Conservation (phyloP, 1,139 yeast genomes). For the Blastobotrys malaysiensis region DNA sequence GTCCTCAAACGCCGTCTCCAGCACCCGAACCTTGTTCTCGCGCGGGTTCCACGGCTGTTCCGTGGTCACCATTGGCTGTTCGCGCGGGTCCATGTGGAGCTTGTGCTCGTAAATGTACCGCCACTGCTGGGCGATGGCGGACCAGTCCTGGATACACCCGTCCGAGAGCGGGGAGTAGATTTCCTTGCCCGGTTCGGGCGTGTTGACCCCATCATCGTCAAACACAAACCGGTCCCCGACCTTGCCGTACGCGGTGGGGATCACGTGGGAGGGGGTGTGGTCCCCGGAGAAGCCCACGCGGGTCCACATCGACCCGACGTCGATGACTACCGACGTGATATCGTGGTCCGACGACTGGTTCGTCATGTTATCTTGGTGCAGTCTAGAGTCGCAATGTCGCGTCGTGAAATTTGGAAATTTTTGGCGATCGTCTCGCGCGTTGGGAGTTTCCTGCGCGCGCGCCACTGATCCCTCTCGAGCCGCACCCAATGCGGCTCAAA, state of each 20-base stretch:
- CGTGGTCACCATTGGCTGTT: constrained; percentile 73
- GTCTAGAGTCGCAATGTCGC: background rate
- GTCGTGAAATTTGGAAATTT: background rate
- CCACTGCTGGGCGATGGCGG: constrained; percentile 39
- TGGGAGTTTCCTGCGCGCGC: background rate
- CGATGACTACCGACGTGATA: constrained; percentile 84
- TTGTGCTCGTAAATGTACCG: constrained; percentile 33
- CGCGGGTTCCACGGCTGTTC: constrained; percentile 83
- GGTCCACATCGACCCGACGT: constrained; percentile 81
- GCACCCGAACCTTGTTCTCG: constrained; percentile 61
- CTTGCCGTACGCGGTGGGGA: constrained; percentile 53
- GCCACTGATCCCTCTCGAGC: background rate
- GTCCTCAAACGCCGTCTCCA: constrained; percentile 71
- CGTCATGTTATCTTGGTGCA: constrained; percentile 2
- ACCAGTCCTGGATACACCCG: constrained; percentile 44
- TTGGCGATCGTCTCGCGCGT: background rate
- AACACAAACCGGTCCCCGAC: constrained; percentile 22
- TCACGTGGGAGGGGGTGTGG: constrained; percentile 69
- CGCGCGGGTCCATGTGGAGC: constrained; percentile 50
- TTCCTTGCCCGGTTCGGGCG: constrained; percentile 34
- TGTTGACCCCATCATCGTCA: constrained; percentile 34
- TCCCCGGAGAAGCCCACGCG: constrained; percentile 93
- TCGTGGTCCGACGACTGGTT: constrained; percentile 26
- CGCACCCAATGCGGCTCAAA: background rate
- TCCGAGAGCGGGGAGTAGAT: constrained; percentile 37